These are phyloP conservation scores for Citrullus mucosospermus DNA, from an alignment of 306 rosid genomes.

Conservation along the genomic window DNA sequence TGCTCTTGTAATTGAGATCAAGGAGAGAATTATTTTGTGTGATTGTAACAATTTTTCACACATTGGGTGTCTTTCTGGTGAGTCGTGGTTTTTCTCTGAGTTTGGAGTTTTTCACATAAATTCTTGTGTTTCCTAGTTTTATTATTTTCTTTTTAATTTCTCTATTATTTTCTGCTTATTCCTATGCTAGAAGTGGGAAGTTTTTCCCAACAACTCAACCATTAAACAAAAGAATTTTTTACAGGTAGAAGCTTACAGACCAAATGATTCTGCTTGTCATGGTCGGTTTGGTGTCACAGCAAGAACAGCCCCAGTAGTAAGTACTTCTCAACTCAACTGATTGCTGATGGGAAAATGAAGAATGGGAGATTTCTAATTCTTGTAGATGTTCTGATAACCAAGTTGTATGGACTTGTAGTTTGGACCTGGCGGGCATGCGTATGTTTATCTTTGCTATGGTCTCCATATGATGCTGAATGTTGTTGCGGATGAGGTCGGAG, in stretches of 20 bases:
- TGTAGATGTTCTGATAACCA: neutral
- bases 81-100: too few relatives aligned
- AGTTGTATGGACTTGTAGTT: conserved; percentile 26
- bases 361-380: neutral
- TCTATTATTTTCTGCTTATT: too few relatives aligned
- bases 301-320: conserved; percentile 85
- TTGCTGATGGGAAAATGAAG: neutral
- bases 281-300: conserved; percentile 86
- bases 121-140: too few relatives aligned
- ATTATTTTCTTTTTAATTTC: too few relatives aligned
- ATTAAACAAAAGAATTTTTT: neutral
- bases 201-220: neutral
- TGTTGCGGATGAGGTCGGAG: conserved; percentile 87
- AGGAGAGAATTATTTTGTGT: too few relatives aligned
- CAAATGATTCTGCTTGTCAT: conserved; percentile 79
- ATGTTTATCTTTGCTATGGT: conserved; percentile 83
- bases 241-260: conserved; percentile 86
- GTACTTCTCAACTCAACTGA: conserved; percentile 11
- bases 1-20: too few relatives aligned
- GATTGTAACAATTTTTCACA: too few relatives aligned
- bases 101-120: too few relatives aligned
- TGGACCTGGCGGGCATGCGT: conserved; percentile 87
- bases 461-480: conserved; percentile 63
- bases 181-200: too few relatives aligned
- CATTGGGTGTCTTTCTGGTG: too few relatives aligned